Base-by-base conservation (phyloP, 2,329 filamentous ascomycete genomes). In the Trichoderma arundinaceum region DNA sequence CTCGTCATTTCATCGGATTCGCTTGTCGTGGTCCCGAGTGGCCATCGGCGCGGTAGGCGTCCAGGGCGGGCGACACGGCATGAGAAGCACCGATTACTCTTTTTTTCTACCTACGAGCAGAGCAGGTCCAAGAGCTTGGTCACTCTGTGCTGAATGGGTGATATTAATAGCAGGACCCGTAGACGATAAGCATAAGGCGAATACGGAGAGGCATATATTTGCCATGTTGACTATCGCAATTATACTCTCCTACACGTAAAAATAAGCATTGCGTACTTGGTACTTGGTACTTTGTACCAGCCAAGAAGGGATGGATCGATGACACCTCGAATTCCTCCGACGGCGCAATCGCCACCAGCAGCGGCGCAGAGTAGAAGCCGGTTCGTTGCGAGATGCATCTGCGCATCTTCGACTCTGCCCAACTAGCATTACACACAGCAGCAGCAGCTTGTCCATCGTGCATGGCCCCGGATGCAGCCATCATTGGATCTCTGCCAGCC, bases 401-500 rank as follows among this genome's bases (percentile, higher is more conserved):
- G 22, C 15, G 46, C n/a, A n/a, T n/a, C n/a, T n/a, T n/a, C n/a
- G n/a, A n/a, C n/a, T n/a, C n/a, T n/a, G n/a, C n/a, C n/a, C n/a
- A n/a, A n/a, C n/a, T n/a, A n/a, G n/a, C n/a, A n/a, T 51, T 10
- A 48, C 43, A 59, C 35, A 59, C 56, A 44, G 41, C 17, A 22
- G 39, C 53, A 13, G 33, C 41, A 22, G 13, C 15, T 15, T 32
- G 56, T 46, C 43, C 43, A 38, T 59, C 56, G 43, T 59, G 56
- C 56, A 59, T 48, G 56, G 43, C 56, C 43, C 56, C 56, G 56
- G 32, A 48, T 48, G 43, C 43, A 59, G 41, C 56, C 56, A 38
- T 48, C 41, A 22, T 39, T 48, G 41, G 35, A 32, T 12, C 19
- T 51, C 6, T 51, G 13, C 5, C 49, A 33, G 28, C 8, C 15